These are phyloP conservation scores for Tetradesmus lagerheimii DNA, from an alignment of 139 green algal species.

Conservation along the genomic window DNA sequence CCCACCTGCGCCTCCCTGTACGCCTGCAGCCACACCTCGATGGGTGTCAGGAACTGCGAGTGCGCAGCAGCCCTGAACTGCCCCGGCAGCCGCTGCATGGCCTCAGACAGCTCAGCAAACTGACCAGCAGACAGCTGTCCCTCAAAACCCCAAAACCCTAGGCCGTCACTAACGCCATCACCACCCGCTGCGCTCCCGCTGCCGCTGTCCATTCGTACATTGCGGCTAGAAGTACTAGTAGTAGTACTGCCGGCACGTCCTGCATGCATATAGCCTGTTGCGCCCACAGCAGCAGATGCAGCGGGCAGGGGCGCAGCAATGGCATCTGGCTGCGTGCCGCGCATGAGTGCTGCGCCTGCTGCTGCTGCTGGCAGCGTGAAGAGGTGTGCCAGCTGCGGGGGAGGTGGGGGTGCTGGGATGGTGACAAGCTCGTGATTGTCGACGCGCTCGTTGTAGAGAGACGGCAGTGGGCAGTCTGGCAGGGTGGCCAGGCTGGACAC, in stretches of 20 bases:
- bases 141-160: background rate
- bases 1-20: slow-evolving; percentile 19
- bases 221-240: background rate
- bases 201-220: background rate
- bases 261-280: background rate
- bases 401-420: background rate
- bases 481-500: background rate
- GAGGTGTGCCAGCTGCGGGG: background rate
- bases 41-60: slow-evolving; percentile 1
- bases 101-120: background rate
- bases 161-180: background rate
- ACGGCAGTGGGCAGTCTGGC: slow-evolving; percentile 9
- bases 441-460: slow-evolving; percentile 16
- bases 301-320: background rate
- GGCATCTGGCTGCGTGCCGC: background rate
- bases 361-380: background rate
- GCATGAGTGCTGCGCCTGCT: background rate
- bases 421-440: slow-evolving; percentile 12
- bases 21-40: slow-evolving; percentile 37
- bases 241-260: no score
- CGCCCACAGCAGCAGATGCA: background rate
- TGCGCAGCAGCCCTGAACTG: background rate
- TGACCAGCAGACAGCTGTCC: background rate
- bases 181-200: background rate
- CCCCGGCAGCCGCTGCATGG: background rate